phyloP scores from a whole-genome alignment of 2,329 filamentous ascomycete species.

The Calycina marina region DNA sequence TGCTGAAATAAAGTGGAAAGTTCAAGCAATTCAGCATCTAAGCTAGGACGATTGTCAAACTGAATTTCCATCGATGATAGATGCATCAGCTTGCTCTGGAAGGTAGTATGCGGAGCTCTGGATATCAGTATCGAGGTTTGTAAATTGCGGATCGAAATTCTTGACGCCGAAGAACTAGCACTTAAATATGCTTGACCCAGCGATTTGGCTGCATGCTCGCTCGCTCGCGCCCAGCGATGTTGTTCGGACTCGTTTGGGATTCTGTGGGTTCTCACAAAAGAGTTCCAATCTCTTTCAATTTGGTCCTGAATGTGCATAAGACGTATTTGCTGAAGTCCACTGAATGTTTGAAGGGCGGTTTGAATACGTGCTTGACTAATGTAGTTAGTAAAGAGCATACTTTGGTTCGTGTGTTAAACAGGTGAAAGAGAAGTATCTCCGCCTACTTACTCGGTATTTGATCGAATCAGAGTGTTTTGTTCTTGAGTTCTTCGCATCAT shows the following conservation, averaged over 20 bases:
- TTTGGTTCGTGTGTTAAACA: too few species aligned
- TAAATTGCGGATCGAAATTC: conserved; percentile 37
- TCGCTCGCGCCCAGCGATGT: conserved; percentile 47
- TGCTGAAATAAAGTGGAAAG: conserved; percentile 41
- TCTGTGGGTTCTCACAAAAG: conserved; percentile 33
- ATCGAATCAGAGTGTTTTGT: too few species aligned
- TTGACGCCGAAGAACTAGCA: conserved; percentile 34
- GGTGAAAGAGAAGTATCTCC: too few species aligned
- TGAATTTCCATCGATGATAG: conserved; percentile 48
- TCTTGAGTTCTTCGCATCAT: too few species aligned
- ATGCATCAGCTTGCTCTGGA: conserved; percentile 37
- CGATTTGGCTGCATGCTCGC: conserved; percentile 43
- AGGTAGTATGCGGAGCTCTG: conserved; percentile 29
- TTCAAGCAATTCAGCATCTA: conserved; percentile 40
- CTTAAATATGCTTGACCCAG: conserved; percentile 41
- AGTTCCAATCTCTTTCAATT: conserved; percentile 37
- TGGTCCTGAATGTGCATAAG: conserved; percentile 46
- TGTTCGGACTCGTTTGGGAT: conserved; percentile 30
- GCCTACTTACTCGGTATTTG: too few species aligned
- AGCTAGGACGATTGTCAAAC: conserved; percentile 34
- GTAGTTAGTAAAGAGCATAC: too few species aligned
- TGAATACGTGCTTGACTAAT: conserved; percentile 13
- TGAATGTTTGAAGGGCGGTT: conserved; percentile 31
- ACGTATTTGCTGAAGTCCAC: conserved; percentile 46
- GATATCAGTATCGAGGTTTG: conserved; percentile 38